phyloP scores from a whole-genome alignment of 257 asterid genomes.

The Rhazya stricta region DNA sequence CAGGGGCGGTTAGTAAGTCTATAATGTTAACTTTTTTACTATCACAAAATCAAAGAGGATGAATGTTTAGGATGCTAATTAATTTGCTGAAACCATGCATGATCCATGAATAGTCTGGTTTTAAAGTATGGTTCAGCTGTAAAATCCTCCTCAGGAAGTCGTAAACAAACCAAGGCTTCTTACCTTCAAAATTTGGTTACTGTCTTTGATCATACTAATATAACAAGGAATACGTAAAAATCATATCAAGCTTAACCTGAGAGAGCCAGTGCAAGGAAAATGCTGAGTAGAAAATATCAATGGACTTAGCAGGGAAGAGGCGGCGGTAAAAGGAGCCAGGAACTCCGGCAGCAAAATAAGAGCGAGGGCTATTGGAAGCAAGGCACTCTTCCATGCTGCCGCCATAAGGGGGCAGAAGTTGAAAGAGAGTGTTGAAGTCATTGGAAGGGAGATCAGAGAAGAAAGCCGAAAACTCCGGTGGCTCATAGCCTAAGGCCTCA shows the following conservation, averaged over 20 bases:
- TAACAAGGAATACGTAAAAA: too few relatives aligned
- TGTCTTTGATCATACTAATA: too few relatives aligned
- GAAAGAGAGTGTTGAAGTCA: conserved; percentile 86
- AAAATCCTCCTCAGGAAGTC: conserved; percentile 26
- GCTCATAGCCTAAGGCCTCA: conserved; percentile 34
- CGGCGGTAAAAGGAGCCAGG: conserved; percentile 92
- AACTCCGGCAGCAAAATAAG: conserved; percentile 90
- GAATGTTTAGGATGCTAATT: conserved; percentile 5
- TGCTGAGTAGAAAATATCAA: conserved; percentile 82
- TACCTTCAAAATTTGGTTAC: background rate
- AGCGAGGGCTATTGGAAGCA: conserved; percentile 65
- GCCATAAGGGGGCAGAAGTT: conserved; percentile 73
- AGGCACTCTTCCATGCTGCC: conserved; percentile 85
- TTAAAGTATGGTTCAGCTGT: background rate
- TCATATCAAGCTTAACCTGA: conserved; percentile 42
- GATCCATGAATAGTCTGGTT: background rate
- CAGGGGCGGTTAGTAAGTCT: conserved; percentile 15
- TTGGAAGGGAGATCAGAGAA: conserved; percentile 89
- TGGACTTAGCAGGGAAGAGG: conserved; percentile 65
- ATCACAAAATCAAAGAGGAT: conserved; percentile 1
- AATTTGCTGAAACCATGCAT: conserved; percentile 3
- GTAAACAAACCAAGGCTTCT: background rate
- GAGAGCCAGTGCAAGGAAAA: conserved; percentile 99
- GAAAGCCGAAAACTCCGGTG: conserved; percentile 80
- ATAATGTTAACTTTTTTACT: conserved; percentile 22